A percentile compares a stretch with the other conserved stretches of the same genome.
Evolutionary conservation across 116 monocot genomes (phyloP).

Genomic region (Posidonia oceanica): DNA sequence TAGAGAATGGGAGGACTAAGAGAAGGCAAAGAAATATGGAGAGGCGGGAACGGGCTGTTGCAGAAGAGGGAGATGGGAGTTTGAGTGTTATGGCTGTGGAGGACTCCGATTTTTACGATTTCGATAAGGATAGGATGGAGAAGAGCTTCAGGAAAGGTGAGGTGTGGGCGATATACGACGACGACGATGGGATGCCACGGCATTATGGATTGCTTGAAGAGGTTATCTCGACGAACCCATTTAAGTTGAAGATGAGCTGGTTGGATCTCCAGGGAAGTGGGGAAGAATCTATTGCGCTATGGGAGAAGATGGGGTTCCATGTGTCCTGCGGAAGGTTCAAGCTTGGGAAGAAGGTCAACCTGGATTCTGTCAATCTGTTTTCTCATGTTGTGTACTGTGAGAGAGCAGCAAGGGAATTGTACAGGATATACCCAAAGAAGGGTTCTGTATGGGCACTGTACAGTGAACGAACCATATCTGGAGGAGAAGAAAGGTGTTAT

Average conservation of each 20-base stretch:
- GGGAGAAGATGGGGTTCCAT: slow-evolving; percentile 16
- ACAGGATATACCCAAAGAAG: slow-evolving; percentile 81
- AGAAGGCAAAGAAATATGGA: neutral
- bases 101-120: slow-evolving; percentile 37
- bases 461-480: slow-evolving; percentile 7
- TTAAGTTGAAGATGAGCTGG: slow-evolving; percentile 28
- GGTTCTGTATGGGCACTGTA: slow-evolving; percentile 82
- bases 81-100: slow-evolving; percentile 19
- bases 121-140: slow-evolving; percentile 22
- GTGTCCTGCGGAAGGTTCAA: slow-evolving; percentile 15
- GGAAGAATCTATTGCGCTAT: neutral
- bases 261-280: slow-evolving; percentile 15
- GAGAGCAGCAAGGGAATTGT: slow-evolving; percentile 59
- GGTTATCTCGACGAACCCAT: slow-evolving; percentile 15
- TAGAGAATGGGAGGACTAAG: neutral
- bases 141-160: slow-evolving; percentile 32
- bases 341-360: slow-evolving; percentile 24
- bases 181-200: slow-evolving; percentile 35
- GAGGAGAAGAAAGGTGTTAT: slow-evolving; percentile 31
- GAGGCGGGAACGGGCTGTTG: neutral
- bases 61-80: neutral
- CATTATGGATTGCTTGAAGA: slow-evolving; percentile 25
- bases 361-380: slow-evolving; percentile 65
- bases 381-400: slow-evolving; percentile 66
- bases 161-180: slow-evolving; percentile 33